Evolutionary conservation across 305 asterid genomes (phyloP).

Genomic region (Fraxinus sp.): DNA sequence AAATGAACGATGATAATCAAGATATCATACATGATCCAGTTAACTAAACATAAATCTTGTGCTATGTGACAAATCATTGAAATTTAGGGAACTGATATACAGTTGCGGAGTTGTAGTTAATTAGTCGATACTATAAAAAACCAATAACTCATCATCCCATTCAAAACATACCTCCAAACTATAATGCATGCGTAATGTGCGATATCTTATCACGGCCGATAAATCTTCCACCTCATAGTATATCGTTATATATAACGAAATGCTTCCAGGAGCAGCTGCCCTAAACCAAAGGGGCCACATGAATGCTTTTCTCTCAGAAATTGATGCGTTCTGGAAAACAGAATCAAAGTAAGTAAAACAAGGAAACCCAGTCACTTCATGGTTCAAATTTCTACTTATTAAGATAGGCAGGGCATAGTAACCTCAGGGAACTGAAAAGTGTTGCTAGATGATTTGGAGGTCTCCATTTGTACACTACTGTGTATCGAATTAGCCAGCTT

Average conservation of each 20-base stretch:
- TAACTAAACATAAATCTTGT: not conserved
- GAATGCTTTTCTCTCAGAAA: conserved; percentile 56
- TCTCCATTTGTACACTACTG: conserved; percentile 34
- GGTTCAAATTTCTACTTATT: conserved; percentile 24
- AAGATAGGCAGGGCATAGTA: conserved; percentile 28
- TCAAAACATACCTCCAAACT: conserved; percentile 62
- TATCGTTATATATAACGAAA: conserved; percentile 59
- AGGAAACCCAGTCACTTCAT: conserved; percentile 18
- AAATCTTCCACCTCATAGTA: conserved; percentile 82
- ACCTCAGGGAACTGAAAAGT: conserved; percentile 82
- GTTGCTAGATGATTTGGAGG: conserved; percentile 35
- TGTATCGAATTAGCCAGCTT: conserved; percentile 42
- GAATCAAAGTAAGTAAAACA: conserved; percentile 17
- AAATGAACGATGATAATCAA: not conserved
- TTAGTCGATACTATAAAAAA: conserved; percentile 13
- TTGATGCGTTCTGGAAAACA: conserved; percentile 50
- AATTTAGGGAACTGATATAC: conserved; percentile 8
- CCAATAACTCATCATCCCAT: conserved; percentile 21
- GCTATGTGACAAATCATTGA: conserved; percentile 7
- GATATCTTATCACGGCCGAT: conserved; percentile 63
- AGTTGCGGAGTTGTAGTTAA: conserved; percentile 14
- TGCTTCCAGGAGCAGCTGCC: conserved; percentile 86
- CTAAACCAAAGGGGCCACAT: conserved; percentile 95
- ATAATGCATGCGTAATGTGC: conserved; percentile 83
- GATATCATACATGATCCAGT: not conserved